Conservation (phyloP, 1,139 yeast genomes). For the Diutina neorugosa region DNA sequence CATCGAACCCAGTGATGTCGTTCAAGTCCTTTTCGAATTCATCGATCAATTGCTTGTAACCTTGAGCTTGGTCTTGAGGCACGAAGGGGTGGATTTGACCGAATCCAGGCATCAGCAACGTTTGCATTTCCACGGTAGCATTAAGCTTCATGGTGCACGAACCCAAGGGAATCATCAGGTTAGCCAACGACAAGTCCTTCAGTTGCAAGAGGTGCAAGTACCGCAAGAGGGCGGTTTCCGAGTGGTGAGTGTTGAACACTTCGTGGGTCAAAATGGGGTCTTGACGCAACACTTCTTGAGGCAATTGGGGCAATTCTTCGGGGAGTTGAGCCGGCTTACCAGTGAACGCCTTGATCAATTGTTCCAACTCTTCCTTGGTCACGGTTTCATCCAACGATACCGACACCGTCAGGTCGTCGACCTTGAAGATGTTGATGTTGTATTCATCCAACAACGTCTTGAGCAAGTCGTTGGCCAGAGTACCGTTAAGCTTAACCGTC, state of each 20-base stretch:
- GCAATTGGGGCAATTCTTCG: conserved; percentile 35
- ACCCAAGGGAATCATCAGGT: conserved; percentile 95
- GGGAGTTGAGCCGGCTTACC: conserved; percentile 16
- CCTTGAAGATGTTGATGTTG: conserved; percentile 69
- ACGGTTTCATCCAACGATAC: conserved; percentile 83
- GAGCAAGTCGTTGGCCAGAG: conserved; percentile 44
- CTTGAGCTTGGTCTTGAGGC: conserved; percentile 76
- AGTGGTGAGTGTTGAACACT: conserved; percentile 80
- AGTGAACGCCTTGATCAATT: conserved; percentile 49
- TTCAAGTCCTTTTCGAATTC: conserved; percentile 81
- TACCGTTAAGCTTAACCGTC: conserved; percentile 44
- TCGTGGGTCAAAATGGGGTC: conserved; percentile 57
- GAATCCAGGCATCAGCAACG: conserved; percentile 92
- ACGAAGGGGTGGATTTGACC: conserved; percentile 84
- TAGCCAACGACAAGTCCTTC: conserved; percentile 85
- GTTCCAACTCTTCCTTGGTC: conserved; percentile 44
- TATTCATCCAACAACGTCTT: conserved; percentile 43
- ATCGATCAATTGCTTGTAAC: conserved; percentile 61
- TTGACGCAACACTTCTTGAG: conserved; percentile 43
- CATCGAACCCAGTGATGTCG: conserved; percentile 90
- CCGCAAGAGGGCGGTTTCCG: conserved; percentile 90
- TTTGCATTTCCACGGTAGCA: conserved; percentile 89
- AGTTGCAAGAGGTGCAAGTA: conserved; percentile 77
- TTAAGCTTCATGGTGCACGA: conserved; percentile 97
- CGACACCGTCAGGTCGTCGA: conserved; percentile 49